Base-by-base conservation (phyloP, 495 filamentous ascomycete species). In the Thermochaetoides thermophila region DNA sequence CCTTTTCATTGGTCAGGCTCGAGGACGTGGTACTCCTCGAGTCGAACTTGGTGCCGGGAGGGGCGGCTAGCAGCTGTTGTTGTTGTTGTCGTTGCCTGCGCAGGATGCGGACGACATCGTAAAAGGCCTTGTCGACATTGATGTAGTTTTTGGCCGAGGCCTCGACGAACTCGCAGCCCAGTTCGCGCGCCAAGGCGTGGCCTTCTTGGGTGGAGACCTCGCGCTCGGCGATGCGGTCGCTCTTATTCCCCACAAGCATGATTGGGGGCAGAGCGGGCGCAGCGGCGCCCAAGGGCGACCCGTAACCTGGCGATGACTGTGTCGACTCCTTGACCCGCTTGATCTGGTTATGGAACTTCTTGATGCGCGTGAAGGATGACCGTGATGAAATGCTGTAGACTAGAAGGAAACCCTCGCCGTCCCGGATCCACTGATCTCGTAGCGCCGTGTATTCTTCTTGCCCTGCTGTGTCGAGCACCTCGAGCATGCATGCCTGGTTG, bases 121-220 rank as follows among this genome's bases (percentile, higher is more conserved):
- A 95, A 52, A 97, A 97, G 2, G 89, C 91, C 64, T 87, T 93
- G 52, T 97, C 89, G 17, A 97, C 89, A 49, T 97, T 96, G 63
- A 95, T 83, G 64, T 89, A 95, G 50, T 93, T 94, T 64, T 96
- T 95, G n/a, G 89, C 89, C 10, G 87, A 95, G 4, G 89, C 89
- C 56, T 96, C 89, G 37, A 96, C 86, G 47, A 96, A 97, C 39
- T 96, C 89, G 57, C 89, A 97, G 31, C 82, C 83, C 22, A 97
- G 65, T 49, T 94, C 83, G 49, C 84, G 80, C 24, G 89, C 91
- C 13, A 96, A 58, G 16, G 84, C 84, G 38, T 83, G 81, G 4
- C 89, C 89, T 60, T 97, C 89, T 52, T 97, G 89, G 17, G 85
- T 91, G 1, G 86, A 94, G 6, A 97, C 89, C 39, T 93, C 89